phyloP scores from a whole-genome alignment of 306 rosid species.

The Citrullus mucosospermus region DNA sequence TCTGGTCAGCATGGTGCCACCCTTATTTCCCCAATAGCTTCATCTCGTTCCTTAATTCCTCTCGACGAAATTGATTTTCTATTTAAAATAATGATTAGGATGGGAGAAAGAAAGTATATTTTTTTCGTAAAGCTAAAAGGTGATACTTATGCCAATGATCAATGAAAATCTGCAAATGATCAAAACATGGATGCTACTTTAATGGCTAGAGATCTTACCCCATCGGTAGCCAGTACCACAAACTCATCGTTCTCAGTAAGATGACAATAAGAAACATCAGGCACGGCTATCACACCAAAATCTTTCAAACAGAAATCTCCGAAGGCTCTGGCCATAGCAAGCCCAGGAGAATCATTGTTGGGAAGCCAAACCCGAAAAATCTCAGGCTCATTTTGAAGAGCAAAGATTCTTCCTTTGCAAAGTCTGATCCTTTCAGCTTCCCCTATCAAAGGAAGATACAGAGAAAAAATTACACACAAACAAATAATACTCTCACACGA shows the following conservation, averaged over 20 bases:
- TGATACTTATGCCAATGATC: background rate
- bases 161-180: background rate
- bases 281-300: constrained; percentile 66
- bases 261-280: constrained; percentile 39
- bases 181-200: background rate
- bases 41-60: background rate
- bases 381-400: constrained; percentile 45
- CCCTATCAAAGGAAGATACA: constrained; percentile 22
- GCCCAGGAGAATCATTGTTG: constrained; percentile 59
- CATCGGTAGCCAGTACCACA: constrained; percentile 78
- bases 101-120: background rate
- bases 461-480: background rate
- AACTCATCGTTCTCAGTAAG: constrained; percentile 54
- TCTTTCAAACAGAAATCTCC: constrained; percentile 82
- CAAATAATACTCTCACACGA: background rate
- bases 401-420: constrained; percentile 69
- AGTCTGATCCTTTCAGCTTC: constrained; percentile 63
- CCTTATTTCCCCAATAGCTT: background rate
- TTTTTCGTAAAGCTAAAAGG: no score
- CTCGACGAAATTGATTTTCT: background rate
- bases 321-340: constrained; percentile 84
- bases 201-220: constrained; percentile 32
- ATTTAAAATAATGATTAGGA: background rate
- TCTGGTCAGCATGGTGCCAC: background rate
- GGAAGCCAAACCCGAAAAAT: constrained; percentile 77